Evolutionary conservation across 257 asterid genomes (phyloP).

Genomic region (Scutellaria galericulata): DNA sequence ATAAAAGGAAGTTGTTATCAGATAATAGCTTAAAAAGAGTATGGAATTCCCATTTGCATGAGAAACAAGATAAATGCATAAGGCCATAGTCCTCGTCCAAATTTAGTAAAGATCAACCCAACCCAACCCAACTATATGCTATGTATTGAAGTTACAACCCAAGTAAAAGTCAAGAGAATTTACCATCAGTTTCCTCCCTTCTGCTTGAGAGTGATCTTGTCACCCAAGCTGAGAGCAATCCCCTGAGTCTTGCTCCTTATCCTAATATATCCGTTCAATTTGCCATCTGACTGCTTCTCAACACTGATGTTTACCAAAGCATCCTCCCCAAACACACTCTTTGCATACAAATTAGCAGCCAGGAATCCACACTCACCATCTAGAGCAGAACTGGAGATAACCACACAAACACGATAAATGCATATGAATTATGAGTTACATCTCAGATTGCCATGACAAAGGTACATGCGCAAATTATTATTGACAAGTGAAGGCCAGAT

Average conservation of each 20-base stretch:
- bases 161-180: slow-evolving; percentile 18
- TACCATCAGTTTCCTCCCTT: slow-evolving; percentile 92
- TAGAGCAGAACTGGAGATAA: slow-evolving; percentile 79
- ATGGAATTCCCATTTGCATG: background rate
- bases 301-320: slow-evolving; percentile 95
- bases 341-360: slow-evolving; percentile 96
- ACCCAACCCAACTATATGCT: background rate
- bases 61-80: background rate
- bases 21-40: no score
- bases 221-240: slow-evolving; percentile 98
- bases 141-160: background rate
- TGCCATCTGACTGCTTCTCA: slow-evolving; percentile 89
- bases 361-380: slow-evolving; percentile 98
- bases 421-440: slow-evolving; percentile 12
- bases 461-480: slow-evolving; percentile 4
- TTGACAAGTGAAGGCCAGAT: background rate
- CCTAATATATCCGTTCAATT: slow-evolving; percentile 91
- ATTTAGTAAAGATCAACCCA: slow-evolving; percentile 17
- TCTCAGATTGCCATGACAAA: slow-evolving; percentile 4
- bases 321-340: slow-evolving; percentile 98
- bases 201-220: slow-evolving; percentile 97
- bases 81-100: background rate
- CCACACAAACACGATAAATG: slow-evolving; percentile 21
- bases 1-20: background rate
- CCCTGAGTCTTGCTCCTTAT: slow-evolving; percentile 99